Evolutionary conservation across 768 basidiomycete species (phyloP).

Genomic region (Termitomyces sp.): DNA sequence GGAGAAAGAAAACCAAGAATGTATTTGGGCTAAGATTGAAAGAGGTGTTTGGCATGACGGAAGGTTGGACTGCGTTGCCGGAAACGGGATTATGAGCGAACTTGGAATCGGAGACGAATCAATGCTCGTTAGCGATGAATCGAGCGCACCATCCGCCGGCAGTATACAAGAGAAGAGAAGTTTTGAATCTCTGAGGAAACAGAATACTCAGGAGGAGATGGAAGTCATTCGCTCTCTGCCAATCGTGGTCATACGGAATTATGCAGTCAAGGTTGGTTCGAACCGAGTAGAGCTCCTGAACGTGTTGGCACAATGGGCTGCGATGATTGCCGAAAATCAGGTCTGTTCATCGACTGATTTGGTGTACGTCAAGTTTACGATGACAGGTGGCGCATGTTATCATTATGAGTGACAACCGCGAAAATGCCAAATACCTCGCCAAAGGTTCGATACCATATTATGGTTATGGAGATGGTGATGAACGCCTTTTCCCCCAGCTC

Average conservation of each 20-base stretch:
- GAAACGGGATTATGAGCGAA: conserved; percentile 83
- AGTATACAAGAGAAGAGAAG: conserved; percentile 14
- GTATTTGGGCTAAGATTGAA: conserved; percentile 40
- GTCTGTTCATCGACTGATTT: conserved; percentile 25
- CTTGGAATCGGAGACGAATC: conserved; percentile 78
- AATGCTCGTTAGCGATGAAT: conserved; percentile 19
- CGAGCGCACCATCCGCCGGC: neutral
- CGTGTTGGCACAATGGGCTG: conserved; percentile 82
- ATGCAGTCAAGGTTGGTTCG: conserved; percentile 48
- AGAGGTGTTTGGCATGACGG: conserved; percentile 83
- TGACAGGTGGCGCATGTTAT: conserved; percentile 84
- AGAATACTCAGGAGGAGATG: conserved; percentile 35
- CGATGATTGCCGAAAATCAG: conserved; percentile 73
- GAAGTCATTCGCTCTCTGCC: conserved; percentile 63
- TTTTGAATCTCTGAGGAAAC: conserved; percentile 17
- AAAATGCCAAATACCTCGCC: conserved; percentile 78
- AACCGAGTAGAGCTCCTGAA: conserved; percentile 66
- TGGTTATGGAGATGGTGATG: neutral
- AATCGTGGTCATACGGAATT: conserved; percentile 83
- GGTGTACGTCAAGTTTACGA: neutral
- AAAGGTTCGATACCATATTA: conserved; percentile 47
- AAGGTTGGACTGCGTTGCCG: conserved; percentile 76
- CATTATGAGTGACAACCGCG: conserved; percentile 84
- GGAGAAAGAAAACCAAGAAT: conserved; percentile 31
- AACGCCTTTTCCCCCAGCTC: conserved; percentile 36